Evolutionary conservation across 495 filamentous ascomycete species (phyloP).

Genomic region (Amorphotheca resinae): DNA sequence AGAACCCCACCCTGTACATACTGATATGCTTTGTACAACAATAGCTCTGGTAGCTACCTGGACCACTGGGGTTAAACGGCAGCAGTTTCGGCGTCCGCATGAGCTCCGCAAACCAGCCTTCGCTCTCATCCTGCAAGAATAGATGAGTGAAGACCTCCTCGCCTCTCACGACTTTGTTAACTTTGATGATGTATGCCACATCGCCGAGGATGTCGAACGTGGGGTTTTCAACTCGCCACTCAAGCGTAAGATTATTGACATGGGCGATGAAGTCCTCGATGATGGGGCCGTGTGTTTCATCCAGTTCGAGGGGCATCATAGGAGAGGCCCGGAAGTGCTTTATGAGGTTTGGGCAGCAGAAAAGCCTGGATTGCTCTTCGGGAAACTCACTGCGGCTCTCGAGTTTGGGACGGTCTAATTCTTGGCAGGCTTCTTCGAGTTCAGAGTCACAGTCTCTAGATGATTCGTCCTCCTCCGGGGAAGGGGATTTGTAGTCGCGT

Average conservation of each 20-base stretch:
- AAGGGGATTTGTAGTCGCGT: no score
- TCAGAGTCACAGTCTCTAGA: no score
- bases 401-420: no score
- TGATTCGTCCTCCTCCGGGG: no score
- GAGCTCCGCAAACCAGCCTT: neutral
- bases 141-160: neutral
- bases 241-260: no score
- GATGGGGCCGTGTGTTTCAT: neutral
- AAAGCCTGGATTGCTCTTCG: no score
- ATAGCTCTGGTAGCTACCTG: neutral
- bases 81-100: neutral
- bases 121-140: neutral
- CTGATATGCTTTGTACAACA: neutral
- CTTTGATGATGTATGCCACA: neutral
- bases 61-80: neutral
- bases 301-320: neutral
- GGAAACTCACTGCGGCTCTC: no score
- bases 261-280: neutral
- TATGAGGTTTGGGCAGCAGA: neutral
- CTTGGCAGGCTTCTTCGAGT: no score
- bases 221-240: no score
- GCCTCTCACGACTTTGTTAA: neutral
- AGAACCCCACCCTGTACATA: neutral
- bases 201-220: neutral
- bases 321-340: neutral